phyloP scores from a whole-genome alignment of 2,329 filamentous ascomycete genomes.

The Alternaria sp. region DNA sequence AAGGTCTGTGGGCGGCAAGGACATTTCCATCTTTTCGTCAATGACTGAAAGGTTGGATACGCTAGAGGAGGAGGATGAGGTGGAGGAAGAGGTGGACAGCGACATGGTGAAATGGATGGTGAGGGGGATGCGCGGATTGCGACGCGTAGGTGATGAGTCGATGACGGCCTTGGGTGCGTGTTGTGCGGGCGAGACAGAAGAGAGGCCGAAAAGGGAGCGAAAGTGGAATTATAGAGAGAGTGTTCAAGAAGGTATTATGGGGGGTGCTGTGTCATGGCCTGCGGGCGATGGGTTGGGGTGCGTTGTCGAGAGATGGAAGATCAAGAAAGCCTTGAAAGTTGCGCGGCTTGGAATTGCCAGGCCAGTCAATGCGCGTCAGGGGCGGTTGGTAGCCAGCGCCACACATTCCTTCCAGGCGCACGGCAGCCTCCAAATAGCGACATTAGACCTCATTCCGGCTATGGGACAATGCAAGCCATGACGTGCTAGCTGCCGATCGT shows the following conservation, averaged over 20 bases:
- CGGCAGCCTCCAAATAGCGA: slow-evolving; percentile 15
- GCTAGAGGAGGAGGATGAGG: slow-evolving; percentile 12
- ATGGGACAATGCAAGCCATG: slow-evolving; percentile 19
- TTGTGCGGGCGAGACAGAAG: neutral
- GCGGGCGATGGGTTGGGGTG: slow-evolving; percentile 7
- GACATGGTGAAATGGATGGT: slow-evolving; percentile 16
- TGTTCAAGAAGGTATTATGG: neutral
- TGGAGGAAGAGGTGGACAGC: slow-evolving; percentile 8
- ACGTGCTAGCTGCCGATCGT: slow-evolving; percentile 19
- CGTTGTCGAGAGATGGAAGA: slow-evolving; percentile 4
- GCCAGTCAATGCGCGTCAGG: slow-evolving; percentile 24
- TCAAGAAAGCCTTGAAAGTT: slow-evolving; percentile 16
- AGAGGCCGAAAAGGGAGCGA: neutral
- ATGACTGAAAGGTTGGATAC: slow-evolving; percentile 22
- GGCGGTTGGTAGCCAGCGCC: slow-evolving; percentile 17
- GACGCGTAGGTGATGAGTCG: slow-evolving; percentile 14
- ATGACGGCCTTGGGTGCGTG: slow-evolving; percentile 8
- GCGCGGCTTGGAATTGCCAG: slow-evolving; percentile 10
- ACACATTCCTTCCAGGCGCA: slow-evolving; percentile 19
- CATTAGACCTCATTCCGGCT: slow-evolving; percentile 13
- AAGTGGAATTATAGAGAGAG: slow-evolving; percentile 1
- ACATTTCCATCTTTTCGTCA: slow-evolving; percentile 24
- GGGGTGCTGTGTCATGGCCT: slow-evolving; percentile 15
- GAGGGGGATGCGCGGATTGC: slow-evolving; percentile 5
- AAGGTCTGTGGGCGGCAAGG: slow-evolving; percentile 6